Conservation (phyloP, 2,329 filamentous ascomycete species). For the Ophiocordyceps polyrhachis-furcata region DNA sequence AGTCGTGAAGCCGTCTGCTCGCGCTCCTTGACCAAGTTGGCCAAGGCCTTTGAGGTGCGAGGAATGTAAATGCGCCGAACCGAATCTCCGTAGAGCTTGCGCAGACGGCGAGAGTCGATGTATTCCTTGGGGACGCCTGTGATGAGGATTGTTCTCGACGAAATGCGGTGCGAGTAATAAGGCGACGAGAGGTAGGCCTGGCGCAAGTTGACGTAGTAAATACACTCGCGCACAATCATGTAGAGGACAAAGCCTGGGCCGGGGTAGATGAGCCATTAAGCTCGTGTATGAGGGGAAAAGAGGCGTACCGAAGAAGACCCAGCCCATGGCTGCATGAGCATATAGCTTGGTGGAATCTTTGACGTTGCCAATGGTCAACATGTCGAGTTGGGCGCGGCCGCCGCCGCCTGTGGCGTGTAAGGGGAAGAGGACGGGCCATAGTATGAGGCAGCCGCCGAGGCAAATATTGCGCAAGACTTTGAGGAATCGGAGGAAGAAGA, state of each 20-base stretch:
- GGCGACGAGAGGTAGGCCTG: constrained; percentile 84
- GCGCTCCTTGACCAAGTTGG: constrained; percentile 64
- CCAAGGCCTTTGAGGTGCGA: constrained; percentile 56
- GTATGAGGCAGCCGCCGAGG: constrained; percentile 66
- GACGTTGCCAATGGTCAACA: constrained; percentile 66
- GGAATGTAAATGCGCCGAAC: constrained; percentile 76
- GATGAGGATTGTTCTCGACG: constrained; percentile 78
- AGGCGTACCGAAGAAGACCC: constrained; percentile 46
- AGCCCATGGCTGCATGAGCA: constrained; percentile 64
- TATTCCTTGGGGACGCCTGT: constrained; percentile 67
- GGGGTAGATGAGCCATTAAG: neutral
- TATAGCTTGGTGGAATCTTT: constrained; percentile 44
- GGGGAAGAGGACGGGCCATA: constrained; percentile 74
- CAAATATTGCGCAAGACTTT: constrained; percentile 60
- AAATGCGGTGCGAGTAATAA: constrained; percentile 67
- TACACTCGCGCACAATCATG: constrained; percentile 68
- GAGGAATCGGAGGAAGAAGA: constrained; percentile 63
- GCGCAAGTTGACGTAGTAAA: constrained; percentile 83
- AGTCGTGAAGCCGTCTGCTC: constrained; percentile 65
- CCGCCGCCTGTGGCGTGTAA: constrained; percentile 70
- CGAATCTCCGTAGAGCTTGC: constrained; percentile 62
- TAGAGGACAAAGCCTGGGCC: constrained; percentile 69
- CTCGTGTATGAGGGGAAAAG: neutral
- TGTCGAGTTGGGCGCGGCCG: constrained; percentile 46
- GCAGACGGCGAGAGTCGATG: constrained; percentile 56